Base-by-base conservation (phyloP, 345 rosid species). In the Combretum micranthum region DNA sequence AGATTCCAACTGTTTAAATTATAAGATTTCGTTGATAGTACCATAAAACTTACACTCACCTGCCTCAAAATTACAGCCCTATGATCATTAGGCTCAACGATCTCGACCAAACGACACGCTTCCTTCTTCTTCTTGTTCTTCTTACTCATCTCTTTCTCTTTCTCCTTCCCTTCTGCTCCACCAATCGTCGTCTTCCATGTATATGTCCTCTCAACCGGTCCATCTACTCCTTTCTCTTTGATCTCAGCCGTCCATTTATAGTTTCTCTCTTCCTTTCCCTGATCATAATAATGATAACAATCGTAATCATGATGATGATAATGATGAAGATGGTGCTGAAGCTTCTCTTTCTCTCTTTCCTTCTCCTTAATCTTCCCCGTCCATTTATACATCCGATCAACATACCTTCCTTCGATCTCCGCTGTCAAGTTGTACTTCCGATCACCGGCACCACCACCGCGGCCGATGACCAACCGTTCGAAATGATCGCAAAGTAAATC, bases 361-460 rank as follows among this genome's bases (percentile, higher is more conserved):
- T 61, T 66, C 0, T 67, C 80, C 11, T 77, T 77, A 55, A 86
- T 76, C 80, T 86, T 92, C 44, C 80, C 78, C 60, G 62, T 74
- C 86, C 86, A 83, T 65, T 60, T 85, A 70, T 80, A 85, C 85
- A 76, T 83, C 61, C 84, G 77, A 66, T 83, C 90, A 4, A 80
- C 84, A 15, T 78, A 74, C 0, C 70, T 61, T 20, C 74, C 90
- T 57, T 85, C 72, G 66, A 86, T 73, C 83, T 88, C 91, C 61
- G 93, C 80, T 19, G 93, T 77, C 86, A 77, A 69, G 3, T 73
- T 82, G 72, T 78, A 84, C 94, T 88, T 92, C 77, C 95, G 69
- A 14, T 84, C 90, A 22, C 80, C 68, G 20, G 49, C 71, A 63
- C 57, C 5, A 49, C 19, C 57, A 62, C 63, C 75, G 47, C 65